phyloP scores from a whole-genome alignment of 2,329 filamentous ascomycete genomes.

The Chaetomiaceae sp. region DNA sequence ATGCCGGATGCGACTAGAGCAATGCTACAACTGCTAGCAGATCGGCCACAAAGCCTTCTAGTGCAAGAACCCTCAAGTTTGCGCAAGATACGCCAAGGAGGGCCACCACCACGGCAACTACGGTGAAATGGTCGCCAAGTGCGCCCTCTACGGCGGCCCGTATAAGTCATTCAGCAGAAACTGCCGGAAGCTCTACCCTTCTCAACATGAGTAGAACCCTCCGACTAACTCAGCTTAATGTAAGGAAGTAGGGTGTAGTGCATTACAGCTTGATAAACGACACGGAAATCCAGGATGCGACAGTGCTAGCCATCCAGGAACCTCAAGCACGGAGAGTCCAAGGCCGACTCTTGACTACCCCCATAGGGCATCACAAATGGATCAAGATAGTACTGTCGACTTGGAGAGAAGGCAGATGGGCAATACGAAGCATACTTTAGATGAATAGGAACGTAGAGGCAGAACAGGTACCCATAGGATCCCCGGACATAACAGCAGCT shows the following conservation, averaged over 20 bases:
- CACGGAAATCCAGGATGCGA: not conserved
- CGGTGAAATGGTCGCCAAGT: not conserved
- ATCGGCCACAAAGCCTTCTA: slow-evolving; percentile 3
- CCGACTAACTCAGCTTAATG: not conserved
- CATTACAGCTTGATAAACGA: not conserved
- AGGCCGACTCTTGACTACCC: not conserved
- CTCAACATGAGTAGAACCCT: not conserved
- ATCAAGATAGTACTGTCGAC: not conserved
- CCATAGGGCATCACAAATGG: not conserved
- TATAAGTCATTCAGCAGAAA: not conserved
- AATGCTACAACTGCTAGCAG: slow-evolving; percentile 4
- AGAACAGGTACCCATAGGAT: not conserved
- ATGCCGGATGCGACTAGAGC: not conserved
- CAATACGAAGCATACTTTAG: not conserved
- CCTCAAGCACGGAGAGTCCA: not conserved
- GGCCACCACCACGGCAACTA: not conserved
- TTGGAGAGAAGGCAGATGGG: not conserved
- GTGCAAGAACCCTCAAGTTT: not conserved
- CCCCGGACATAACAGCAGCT: not conserved
- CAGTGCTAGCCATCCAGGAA: not conserved
- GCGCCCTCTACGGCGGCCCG: not conserved
- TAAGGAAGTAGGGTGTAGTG: not conserved
- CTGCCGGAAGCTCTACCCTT: not conserved
- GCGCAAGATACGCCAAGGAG: not conserved
- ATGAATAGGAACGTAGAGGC: not conserved